Evolutionary conservation across 257 asterid genomes (phyloP), one percentile per base, ranked within the genome.

Genomic region (Buddleja alternifolia): DNA sequence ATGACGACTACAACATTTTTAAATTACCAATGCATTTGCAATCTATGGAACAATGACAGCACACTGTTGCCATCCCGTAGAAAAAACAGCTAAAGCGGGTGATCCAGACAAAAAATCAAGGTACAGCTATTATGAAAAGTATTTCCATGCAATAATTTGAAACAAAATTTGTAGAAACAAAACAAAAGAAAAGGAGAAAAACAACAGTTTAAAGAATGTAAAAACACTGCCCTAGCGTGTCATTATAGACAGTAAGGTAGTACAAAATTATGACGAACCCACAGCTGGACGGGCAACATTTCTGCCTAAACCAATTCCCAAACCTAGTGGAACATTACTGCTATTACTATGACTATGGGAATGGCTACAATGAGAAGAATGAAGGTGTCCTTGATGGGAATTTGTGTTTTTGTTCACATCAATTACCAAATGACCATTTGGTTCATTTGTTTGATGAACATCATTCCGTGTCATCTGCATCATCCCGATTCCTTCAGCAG

Each of bases 281-380:
- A 64, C 70, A 11, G 74, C 83, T 29, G 90, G 60, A 62, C 88
- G 88, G 15, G 79, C 60, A 23, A 70, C 75, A 36, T 75, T 87
- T 61, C 92, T 76, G 19, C 95, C 97, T 73, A 93, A 73, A 61
- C 98, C 97, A 54, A 78, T 62, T 8, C 96, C 98, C 85, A 93
- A 79, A 66, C 99, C 99, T 71, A 82, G n/a, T 45, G 99, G 96
- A 67, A 82, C 88, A 63, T 79, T 88, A 63, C 66, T 64, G 54
- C 82, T 83, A 24, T 80, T 64, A 51, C 75, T 66, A 25, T 68
- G 76, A 71, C 75, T 75, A 48, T 75, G 88, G 41, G 69, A 70
- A 20, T 72, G 87, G 75, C 81, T 86, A 83, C 97, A 78, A 36
- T 79, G 75, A 65, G 95, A 85, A 52, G 95, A 83, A 82, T 88